Base-by-base conservation (phyloP, 225 moss, liverwort and hornwort genomes). In the Marchantia paleacea region DNA sequence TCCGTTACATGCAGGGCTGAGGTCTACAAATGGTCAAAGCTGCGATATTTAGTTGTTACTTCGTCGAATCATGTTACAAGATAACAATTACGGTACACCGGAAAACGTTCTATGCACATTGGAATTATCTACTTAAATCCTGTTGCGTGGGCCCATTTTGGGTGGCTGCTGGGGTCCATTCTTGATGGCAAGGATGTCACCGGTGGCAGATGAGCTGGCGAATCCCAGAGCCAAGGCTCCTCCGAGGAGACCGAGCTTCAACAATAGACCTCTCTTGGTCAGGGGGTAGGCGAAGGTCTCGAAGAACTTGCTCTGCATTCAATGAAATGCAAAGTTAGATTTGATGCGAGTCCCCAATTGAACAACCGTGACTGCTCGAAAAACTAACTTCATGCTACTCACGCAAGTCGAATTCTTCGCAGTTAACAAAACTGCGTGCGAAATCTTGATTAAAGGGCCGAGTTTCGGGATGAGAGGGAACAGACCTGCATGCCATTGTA, bases 401-500 rank as follows among this genome's bases (percentile, higher is more conserved):
- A 39, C 39, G 39, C 39, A 39, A 5, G 3, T 39, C 39, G 5
- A 2, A 5, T 39, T 39, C 39, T 39, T 39, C 39, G 5, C 39
- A 39, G 39, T 39, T 2, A 5, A 2, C 39, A 5, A 39, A 39
- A 39, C 39, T 39, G 5, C 39, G 5, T 2, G 39, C 39, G 5
- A 39, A 39, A 39, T 2, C 2, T 39, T n/a, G n/a, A n/a, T n/a
- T n/a, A n/a, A n/a, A n/a, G n/a, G n/a, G n/a, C n/a, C n/a, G n/a
- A n/a, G n/a, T n/a, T n/a, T n/a, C n/a, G n/a, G n/a, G n/a, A 60
- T 39, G 39, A 39, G 39, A 12, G 22, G 62, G 50, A 10, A 72
- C 50, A 24, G 52, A 94, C 96, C 97, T 97, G 95, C 69, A 93
- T 83, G 39, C 86, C 53, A 25, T 97, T 97, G 92, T 97, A 97